phyloP scores from a whole-genome alignment of 2,329 filamentous ascomycete genomes.

The Reticulascus tulasneorum region DNA sequence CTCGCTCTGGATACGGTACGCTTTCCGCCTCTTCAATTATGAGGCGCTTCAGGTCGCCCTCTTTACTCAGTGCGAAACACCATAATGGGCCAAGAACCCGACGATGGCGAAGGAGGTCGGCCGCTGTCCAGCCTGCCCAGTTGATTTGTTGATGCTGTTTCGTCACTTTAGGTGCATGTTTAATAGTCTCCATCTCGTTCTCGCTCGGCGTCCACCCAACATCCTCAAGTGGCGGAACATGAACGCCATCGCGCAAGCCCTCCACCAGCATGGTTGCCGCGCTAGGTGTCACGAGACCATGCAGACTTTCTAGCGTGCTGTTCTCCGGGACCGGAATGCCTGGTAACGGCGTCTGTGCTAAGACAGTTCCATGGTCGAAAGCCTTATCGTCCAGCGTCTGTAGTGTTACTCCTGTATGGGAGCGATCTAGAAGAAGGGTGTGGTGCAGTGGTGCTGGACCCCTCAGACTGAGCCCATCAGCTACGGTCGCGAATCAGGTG shows the following conservation, averaged over 20 bases:
- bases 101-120: constrained; percentile 51
- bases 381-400: constrained; percentile 75
- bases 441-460: constrained; percentile 86
- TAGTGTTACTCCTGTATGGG: constrained; percentile 70
- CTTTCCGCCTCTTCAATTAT: constrained; percentile 33
- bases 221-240: constrained; percentile 56
- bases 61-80: constrained; percentile 37
- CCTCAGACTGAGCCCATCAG: constrained; percentile 54
- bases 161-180: constrained; percentile 69
- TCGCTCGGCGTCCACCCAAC: constrained; percentile 23
- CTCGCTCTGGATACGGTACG: constrained; percentile 5
- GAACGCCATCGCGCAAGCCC: constrained; percentile 58
- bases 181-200: constrained; percentile 15
- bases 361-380: constrained; percentile 76
- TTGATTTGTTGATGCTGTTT: constrained; percentile 60
- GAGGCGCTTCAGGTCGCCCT: constrained; percentile 19
- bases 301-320: constrained; percentile 39
- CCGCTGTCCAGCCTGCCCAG: constrained; percentile 50
- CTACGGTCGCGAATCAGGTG: neutral
- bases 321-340: constrained; percentile 47
- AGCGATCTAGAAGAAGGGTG: constrained; percentile 62
- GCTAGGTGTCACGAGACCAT: constrained; percentile 50
- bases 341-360: constrained; percentile 63
- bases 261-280: constrained; percentile 69
- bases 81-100: constrained; percentile 65